Evolutionary conservation across 139 green algal species (phyloP).

Genomic region (Closterium sp.): DNA sequence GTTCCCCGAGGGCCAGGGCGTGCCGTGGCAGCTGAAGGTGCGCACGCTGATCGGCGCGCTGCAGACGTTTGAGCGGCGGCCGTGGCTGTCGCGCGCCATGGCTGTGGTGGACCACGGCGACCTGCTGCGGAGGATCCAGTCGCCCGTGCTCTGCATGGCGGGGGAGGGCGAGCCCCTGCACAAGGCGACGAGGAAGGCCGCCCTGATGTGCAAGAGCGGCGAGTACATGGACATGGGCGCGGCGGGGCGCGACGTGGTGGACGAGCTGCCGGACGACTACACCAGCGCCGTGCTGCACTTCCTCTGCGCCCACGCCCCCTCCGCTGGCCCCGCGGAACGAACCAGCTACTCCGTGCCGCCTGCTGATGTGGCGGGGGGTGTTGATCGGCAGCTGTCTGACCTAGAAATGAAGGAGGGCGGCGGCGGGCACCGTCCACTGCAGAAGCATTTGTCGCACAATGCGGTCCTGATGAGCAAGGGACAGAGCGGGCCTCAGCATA

Average conservation of each 20-base stretch:
- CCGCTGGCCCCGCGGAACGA: not conserved
- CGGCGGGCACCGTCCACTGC: not conserved
- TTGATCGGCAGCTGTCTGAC: not conserved
- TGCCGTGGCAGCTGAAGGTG: constrained; percentile 12
- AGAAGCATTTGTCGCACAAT: not conserved
- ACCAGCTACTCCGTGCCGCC: constrained; percentile 8
- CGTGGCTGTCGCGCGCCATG: constrained; percentile 17
- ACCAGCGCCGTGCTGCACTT: constrained; percentile 3
- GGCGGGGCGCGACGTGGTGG: constrained; percentile 13
- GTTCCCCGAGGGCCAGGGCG: not conserved
- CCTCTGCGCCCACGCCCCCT: not conserved
- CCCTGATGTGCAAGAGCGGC: constrained; percentile 4
- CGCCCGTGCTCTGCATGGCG: constrained; percentile 33
- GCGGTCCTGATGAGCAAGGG: not conserved
- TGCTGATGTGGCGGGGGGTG: not conserved
- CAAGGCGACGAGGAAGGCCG: constrained; percentile 23
- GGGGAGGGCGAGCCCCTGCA: constrained; percentile 31
- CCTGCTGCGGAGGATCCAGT: not conserved
- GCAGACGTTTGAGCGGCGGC: constrained; percentile 22
- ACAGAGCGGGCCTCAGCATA: not conserved
- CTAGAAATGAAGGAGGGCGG: too few relatives aligned
- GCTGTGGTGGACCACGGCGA: constrained; percentile 15
- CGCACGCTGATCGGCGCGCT: constrained; percentile 29
- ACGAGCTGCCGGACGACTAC: constrained; percentile 31
- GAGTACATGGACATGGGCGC: constrained; percentile 18